Evolutionary conservation across 73 alveolate species (phyloP).

Genomic region (Chromera velia): DNA sequence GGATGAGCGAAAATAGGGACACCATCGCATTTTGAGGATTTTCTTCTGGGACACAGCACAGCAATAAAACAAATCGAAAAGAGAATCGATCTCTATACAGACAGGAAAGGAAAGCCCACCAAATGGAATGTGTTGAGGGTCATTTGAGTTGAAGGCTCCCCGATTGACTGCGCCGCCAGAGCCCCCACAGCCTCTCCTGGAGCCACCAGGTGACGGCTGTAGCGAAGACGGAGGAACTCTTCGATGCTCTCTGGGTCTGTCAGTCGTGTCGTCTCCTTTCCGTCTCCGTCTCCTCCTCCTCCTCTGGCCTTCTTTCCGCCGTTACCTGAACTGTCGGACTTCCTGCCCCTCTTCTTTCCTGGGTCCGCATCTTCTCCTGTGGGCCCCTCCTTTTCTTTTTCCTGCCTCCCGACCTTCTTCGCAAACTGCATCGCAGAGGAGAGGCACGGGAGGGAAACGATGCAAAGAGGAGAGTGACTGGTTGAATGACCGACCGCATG

Average conservation of each 20-base stretch:
- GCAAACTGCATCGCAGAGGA: no score
- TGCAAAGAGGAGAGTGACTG: no score
- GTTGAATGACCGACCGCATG: no score
- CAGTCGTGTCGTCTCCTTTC: conserved; percentile 41
- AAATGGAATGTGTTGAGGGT: conserved; percentile 95
- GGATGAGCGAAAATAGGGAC: no score
- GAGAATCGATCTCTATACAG: no score
- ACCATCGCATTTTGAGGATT: no score
- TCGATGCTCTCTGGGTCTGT: conserved; percentile 47
- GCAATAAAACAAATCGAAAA: no score
- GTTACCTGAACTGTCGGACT: conserved; percentile 55
- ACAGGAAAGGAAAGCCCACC: conserved; percentile 22
- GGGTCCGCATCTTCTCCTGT: conserved; percentile 66
- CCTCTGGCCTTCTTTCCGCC: conserved; percentile 58
- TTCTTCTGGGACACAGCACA: no score
- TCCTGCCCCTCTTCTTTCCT: conserved; percentile 77
- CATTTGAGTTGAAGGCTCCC: conserved; percentile 98
- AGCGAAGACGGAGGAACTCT: conserved; percentile 65
- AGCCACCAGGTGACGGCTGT: conserved; percentile 78
- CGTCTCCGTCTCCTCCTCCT: conserved; percentile 45
- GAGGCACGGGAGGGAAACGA: no score
- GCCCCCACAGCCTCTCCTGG: conserved; percentile 99
- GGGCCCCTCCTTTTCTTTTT: conserved; percentile 60
- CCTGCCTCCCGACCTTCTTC: conserved; percentile 48
- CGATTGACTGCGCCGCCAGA: conserved; percentile 92